A percentile compares a stretch with the other conserved stretches of the same genome.
Conservation (phyloP, 2,329 filamentous ascomycete species). For the Cytospora piceicola region DNA sequence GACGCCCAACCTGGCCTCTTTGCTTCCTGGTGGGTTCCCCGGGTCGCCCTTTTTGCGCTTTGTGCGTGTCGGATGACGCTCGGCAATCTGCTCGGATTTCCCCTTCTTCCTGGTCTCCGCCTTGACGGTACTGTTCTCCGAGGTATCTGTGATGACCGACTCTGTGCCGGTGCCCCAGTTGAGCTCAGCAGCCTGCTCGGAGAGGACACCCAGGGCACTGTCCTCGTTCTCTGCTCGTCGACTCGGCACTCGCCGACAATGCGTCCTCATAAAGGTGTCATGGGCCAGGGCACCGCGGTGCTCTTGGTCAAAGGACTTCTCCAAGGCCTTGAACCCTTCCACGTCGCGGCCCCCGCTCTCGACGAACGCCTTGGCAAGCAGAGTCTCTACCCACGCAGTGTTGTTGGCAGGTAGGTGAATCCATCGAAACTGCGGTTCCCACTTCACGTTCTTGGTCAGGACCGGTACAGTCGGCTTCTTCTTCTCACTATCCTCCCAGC, state of each 20-base stretch:
- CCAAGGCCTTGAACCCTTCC: constrained; percentile 65
- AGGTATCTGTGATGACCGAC: constrained; percentile 25
- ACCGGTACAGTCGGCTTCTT: constrained; percentile 52
- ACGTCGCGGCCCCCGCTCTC: constrained; percentile 66
- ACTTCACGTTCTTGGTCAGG: constrained; percentile 48
- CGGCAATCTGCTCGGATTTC: constrained; percentile 42
- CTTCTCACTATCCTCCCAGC: constrained; percentile 46
- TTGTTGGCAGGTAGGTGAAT: constrained; percentile 59
- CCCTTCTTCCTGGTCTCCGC: constrained; percentile 42
- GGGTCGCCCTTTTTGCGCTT: constrained; percentile 42
- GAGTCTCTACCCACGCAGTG: constrained; percentile 64
- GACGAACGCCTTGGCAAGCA: constrained; percentile 67
- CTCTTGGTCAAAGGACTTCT: constrained; percentile 64
- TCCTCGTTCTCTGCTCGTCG: constrained; percentile 41
- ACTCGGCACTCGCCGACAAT: constrained; percentile 56
- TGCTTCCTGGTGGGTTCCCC: constrained; percentile 42
- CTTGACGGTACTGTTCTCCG: constrained; percentile 34
- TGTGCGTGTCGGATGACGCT: constrained; percentile 41
- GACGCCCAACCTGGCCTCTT: constrained; percentile 36
- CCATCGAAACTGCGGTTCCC: constrained; percentile 54
- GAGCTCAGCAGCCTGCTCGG: constrained; percentile 31
- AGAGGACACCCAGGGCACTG: constrained; percentile 31
- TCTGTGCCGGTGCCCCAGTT: constrained; percentile 14
- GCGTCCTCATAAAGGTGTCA: constrained; percentile 65
- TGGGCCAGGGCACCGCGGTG: constrained; percentile 62